These are phyloP conservation scores for Solanum acaule DNA, from an alignment of 257 asterid genomes.

Conservation along the genomic window DNA sequence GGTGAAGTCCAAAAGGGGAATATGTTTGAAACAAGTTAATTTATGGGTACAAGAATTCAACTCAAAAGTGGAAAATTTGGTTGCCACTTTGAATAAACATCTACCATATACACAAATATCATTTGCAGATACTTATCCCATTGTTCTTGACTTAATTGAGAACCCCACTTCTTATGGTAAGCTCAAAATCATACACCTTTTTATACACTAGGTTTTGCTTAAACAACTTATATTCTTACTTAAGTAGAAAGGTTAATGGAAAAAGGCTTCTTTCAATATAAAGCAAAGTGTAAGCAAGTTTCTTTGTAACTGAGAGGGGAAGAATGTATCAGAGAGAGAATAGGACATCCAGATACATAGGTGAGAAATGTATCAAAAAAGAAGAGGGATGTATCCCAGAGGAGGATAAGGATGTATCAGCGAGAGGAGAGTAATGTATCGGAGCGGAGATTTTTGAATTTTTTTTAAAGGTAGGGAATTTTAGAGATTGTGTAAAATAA, in stretches of 20 bases:
- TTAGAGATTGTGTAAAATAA: too few relatives aligned
- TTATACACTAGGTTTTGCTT: not conserved
- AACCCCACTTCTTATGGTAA: conserved; percentile 58
- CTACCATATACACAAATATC: conserved; percentile 46
- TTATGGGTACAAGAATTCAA: conserved; percentile 56
- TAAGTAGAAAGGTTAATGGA: not conserved
- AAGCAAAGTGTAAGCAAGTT: not conserved
- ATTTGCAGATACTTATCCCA: conserved; percentile 55
- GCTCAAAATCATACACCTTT: not conserved
- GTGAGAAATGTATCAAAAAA: too few relatives aligned
- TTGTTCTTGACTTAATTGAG: conserved; percentile 49
- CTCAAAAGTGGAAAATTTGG: conserved; percentile 34
- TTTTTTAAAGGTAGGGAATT: too few relatives aligned
- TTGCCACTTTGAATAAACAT: conserved; percentile 30
- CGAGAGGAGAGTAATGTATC: too few relatives aligned
- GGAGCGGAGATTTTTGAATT: too few relatives aligned
- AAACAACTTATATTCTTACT: not conserved
- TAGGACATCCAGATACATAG: fast-evolving
- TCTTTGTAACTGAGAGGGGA: fast-evolving
- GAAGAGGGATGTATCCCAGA: fast-evolving
- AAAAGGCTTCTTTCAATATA: too few relatives aligned
- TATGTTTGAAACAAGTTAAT: conserved; percentile 62
- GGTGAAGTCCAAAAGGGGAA: conserved; percentile 39
- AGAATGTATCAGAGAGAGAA: too few relatives aligned
- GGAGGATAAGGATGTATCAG: too few relatives aligned